Evolutionary conservation across 2,329 filamentous ascomycete genomes (phyloP), one percentile per base, ranked within the genome.

Genomic region (Plenodomus biglobosus): DNA sequence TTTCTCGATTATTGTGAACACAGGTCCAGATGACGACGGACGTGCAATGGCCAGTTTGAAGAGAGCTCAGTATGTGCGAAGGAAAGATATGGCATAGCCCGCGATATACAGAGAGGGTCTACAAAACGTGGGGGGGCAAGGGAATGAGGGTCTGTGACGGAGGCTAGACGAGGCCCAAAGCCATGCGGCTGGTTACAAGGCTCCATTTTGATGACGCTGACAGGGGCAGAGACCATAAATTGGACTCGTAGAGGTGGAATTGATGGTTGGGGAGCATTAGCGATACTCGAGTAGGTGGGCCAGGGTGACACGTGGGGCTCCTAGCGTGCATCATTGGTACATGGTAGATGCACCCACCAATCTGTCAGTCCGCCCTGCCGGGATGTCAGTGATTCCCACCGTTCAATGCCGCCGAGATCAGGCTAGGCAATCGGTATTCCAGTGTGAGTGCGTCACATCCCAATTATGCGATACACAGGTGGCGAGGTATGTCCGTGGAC

Each of bases 61-160:
- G 42, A 7, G 40, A 20, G 43, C 40, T 21, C 40, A 40, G 34
- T 21, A 35, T 36, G n/a, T 19, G 39, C 34, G 16, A 42, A 20
- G 41, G 38, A 39, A 39, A 42, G 27, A 15, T 32, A 7, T 15
- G 27, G 13, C 13, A 32, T 32, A 15, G 15, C 27, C 56, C 44
- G 44, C 52, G 52, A 60, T 60, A 60, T 61, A 61, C 52, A 30
- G 41, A 32, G 11, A 52, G 40, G 41, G 50, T 46, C 49, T 35
- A 42, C 43, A 40, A 51, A 27, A 50, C 53, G 57, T 63, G 61
- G 62, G 61, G 62, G 61, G 64, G 59, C 48, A 48, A 50, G 51
- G 40, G 38, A 38, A 47, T 46, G 44, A 53, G 21, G 35, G 40
- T 37, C 48, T 40, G 42, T 38, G 40, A 43, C 43, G 16, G 34